phyloP scores from a whole-genome alignment of 2,329 filamentous ascomycete species.

The Rosellinia necatrix region DNA sequence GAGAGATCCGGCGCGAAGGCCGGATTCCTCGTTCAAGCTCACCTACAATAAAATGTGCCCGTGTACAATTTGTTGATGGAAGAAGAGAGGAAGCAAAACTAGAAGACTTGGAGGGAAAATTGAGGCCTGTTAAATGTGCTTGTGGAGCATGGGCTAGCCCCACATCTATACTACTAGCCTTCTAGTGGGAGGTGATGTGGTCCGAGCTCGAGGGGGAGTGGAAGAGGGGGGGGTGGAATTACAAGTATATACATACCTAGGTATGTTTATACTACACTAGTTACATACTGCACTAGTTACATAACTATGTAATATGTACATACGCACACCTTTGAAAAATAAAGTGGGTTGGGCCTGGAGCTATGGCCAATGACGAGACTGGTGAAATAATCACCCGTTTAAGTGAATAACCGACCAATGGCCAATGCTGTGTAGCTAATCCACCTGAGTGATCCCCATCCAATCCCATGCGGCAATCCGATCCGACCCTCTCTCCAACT shows the following conservation, averaged over 20 bases:
- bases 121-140: slow-evolving; percentile 8
- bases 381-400: slow-evolving; percentile 38
- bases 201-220: slow-evolving; percentile 12
- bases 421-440: slow-evolving; percentile 16
- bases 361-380: slow-evolving; percentile 30
- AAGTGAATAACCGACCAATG: slow-evolving; percentile 29
- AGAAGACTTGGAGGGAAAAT: slow-evolving; percentile 26
- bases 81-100: slow-evolving; percentile 49
- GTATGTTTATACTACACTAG: too few species aligned
- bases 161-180: not conserved
- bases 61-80: slow-evolving; percentile 64
- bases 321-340: too few species aligned
- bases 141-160: not conserved
- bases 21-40: slow-evolving; percentile 56
- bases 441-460: too few species aligned
- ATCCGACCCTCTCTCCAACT: not conserved
- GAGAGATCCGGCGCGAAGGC: slow-evolving; percentile 44
- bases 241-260: not conserved
- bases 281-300: too few species aligned
- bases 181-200: slow-evolving; percentile 7
- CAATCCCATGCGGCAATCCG: too few species aligned
- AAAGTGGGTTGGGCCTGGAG: not conserved
- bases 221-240: too few species aligned
- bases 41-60: slow-evolving; percentile 75
- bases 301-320: too few species aligned